Evolutionary conservation across 495 filamentous ascomycete species (phyloP).

Genomic region (Terfezia claveryi): DNA sequence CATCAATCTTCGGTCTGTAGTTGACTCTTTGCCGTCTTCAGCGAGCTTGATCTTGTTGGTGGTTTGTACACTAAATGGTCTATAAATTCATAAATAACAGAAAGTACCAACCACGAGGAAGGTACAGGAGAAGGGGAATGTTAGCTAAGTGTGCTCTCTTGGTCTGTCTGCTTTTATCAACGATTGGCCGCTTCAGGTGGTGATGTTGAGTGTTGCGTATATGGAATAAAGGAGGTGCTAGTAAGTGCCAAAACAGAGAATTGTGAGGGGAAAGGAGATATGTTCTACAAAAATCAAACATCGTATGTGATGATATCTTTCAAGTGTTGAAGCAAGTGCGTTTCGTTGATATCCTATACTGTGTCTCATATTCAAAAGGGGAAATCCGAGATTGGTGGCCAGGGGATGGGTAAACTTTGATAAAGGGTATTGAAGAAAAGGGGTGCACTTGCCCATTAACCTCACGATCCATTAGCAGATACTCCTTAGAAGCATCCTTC

Average conservation of each 20-base stretch:
- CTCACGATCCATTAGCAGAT: constrained; percentile 61
- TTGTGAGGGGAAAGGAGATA: background rate
- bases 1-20: constrained; percentile 27
- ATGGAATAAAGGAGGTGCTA: background rate
- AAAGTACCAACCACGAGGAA: constrained; percentile 4
- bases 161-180: background rate
- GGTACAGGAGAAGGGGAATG: constrained; percentile 3
- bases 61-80: constrained; percentile 29
- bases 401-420: background rate
- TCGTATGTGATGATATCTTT: too few species aligned
- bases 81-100: constrained; percentile 10
- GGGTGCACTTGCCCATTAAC: constrained; percentile 46
- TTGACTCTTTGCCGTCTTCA: constrained; percentile 30
- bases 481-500: constrained; percentile 69
- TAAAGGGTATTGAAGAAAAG: constrained; percentile 1
- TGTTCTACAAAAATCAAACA: too few species aligned
- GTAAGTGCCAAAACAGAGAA: background rate
- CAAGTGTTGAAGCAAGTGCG: too few species aligned
- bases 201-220: background rate
- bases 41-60: constrained; percentile 25
- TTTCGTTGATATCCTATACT: background rate
- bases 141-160: background rate
- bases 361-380: background rate
- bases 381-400: background rate
- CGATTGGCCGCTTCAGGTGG: too few species aligned